These are phyloP conservation scores for Fragaria ananassa DNA, from an alignment of 306 rosid species.

Conservation along the genomic window DNA sequence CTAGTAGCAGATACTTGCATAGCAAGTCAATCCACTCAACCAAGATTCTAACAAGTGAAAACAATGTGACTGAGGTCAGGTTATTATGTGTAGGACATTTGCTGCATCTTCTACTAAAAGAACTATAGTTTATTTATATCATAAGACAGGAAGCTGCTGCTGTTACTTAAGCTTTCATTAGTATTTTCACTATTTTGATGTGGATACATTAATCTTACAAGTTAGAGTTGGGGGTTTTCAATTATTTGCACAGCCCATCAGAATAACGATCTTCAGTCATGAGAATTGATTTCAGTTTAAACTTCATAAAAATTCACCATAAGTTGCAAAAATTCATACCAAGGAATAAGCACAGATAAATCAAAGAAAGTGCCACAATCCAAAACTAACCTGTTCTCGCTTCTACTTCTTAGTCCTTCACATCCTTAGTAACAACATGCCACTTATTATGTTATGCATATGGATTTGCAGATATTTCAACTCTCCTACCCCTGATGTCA, in stretches of 20 bases:
- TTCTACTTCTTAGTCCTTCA: background rate
- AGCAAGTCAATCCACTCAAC: background rate
- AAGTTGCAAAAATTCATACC: too few species aligned
- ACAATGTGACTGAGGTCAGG: background rate
- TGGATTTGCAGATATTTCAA: constrained; percentile 5
- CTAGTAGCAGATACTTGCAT: background rate
- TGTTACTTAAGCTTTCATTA: background rate
- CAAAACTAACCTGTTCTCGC: background rate
- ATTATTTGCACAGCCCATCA: too few species aligned
- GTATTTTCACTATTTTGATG: too few species aligned
- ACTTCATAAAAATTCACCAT: too few species aligned
- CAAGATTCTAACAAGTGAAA: background rate
- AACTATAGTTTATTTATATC: background rate
- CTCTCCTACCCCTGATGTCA: background rate
- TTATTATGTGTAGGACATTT: background rate
- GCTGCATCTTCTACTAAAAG: background rate
- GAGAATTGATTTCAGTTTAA: too few species aligned
- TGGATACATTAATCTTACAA: too few species aligned
- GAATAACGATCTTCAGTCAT: background rate
- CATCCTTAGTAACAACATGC: background rate
- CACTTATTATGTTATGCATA: background rate
- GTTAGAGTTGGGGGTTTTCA: too few species aligned
- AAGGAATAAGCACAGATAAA: background rate
- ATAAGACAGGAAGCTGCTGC: background rate
- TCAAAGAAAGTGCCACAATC: background rate